Evolutionary conservation across 2,329 filamentous ascomycete genomes (phyloP), one percentile per base, ranked within the genome.

Genomic region (Colletotrichum simmondsii): DNA sequence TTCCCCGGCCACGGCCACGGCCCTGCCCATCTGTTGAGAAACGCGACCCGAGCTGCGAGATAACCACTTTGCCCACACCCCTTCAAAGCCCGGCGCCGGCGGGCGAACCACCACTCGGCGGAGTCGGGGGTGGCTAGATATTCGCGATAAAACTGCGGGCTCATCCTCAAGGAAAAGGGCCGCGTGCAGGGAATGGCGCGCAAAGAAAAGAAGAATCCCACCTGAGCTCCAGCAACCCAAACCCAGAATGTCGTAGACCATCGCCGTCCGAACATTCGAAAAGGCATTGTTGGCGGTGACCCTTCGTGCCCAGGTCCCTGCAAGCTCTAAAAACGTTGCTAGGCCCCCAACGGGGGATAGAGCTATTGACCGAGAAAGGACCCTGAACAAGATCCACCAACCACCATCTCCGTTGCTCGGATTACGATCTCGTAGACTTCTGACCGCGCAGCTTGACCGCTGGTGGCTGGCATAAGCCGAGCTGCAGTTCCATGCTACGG

Each of bases 1-100:
- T 19, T 65, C 61, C 54, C 60, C 42, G 60, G 60, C 54, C 11
- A 16, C 24, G 32, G 26, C 19, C 6, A 49, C 49, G 52, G 19
- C n/a, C 62, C 24, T 65, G 32, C 52, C 32, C 22, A 52, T 65
- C 54, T 62, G 66, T 70, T 72, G 66, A 70, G 70, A 54, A 61
- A 59, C 32, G 58, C 66, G 35, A 54, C 35, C 59, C 32, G 5
- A 42, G 22, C 32, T 65, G 30, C 30, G 32, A 42, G 24, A 65
- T 46, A 65, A 46, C 42, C 52, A 57, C 35, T 42, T 42, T 42
- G 11, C 28, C 26, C 42, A 28, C 37, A 35, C 42, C 60, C 26
- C 26, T 49, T 49, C 42, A 24, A 46, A 35, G 53, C 28, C 57
- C 42, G 58, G 24, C 58, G 24, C 53, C 65, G 69, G 37, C 59